Conservation (phyloP, 805 yeast species). For the Metschnikowia proteae region DNA sequence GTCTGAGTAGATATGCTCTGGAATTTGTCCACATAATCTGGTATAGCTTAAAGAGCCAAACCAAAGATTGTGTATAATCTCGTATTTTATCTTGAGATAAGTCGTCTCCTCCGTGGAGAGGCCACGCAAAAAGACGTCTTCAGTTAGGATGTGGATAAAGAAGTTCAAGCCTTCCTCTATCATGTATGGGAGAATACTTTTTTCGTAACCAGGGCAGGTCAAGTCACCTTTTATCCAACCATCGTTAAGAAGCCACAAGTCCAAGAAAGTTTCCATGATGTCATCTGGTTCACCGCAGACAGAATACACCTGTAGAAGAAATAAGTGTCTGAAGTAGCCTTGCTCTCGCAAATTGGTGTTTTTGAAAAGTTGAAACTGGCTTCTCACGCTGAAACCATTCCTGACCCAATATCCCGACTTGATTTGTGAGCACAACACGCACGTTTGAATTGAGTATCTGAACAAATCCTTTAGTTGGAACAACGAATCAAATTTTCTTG, state of each 20-base stretch:
- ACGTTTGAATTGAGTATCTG: slow-evolving; percentile 73
- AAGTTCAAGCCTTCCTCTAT: slow-evolving; percentile 76
- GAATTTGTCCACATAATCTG: slow-evolving; percentile 61
- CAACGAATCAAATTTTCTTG: neutral
- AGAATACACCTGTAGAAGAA: slow-evolving; percentile 62
- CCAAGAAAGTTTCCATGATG: slow-evolving; percentile 53
- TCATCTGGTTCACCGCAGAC: slow-evolving; percentile 49
- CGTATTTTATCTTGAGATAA: slow-evolving; percentile 53
- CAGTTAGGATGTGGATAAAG: slow-evolving; percentile 64
- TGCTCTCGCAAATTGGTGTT: slow-evolving; percentile 76
- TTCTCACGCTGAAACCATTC: slow-evolving; percentile 78
- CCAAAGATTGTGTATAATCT: slow-evolving; percentile 80
- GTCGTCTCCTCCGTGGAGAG: slow-evolving; percentile 45
- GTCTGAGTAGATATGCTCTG: slow-evolving; percentile 72
- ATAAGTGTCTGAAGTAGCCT: slow-evolving; percentile 77
- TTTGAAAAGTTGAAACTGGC: slow-evolving; percentile 76
- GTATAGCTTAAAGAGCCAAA: slow-evolving; percentile 71
- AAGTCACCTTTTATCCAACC: slow-evolving; percentile 20
- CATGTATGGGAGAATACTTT: slow-evolving; percentile 53
- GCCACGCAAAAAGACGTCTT: slow-evolving; percentile 56
- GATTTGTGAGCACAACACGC: slow-evolving; percentile 78
- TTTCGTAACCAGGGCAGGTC: slow-evolving; percentile 34
- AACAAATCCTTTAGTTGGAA: slow-evolving; percentile 35
- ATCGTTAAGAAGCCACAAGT: slow-evolving; percentile 63
- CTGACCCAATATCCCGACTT: slow-evolving; percentile 92